phyloP scores from a whole-genome alignment of 2,329 filamentous ascomycete genomes.

The Fusarium sp. region DNA sequence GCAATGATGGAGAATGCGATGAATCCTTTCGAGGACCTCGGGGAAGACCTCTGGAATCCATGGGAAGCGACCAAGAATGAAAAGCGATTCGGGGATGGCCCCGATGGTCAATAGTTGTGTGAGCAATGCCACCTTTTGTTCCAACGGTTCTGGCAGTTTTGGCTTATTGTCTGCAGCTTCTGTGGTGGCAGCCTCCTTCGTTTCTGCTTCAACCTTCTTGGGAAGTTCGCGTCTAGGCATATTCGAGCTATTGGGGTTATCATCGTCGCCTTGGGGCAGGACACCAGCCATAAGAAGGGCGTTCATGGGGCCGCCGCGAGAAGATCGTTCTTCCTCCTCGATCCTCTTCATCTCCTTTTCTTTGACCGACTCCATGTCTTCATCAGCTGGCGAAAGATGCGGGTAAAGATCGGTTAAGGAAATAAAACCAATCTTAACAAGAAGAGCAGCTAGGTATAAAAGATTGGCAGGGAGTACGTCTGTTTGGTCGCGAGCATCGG shows the following conservation, averaged over 20 bases:
- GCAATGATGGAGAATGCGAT: conserved; percentile 85
- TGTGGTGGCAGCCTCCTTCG: conserved; percentile 57
- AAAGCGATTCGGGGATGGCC: conserved; percentile 90
- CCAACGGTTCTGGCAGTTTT: conserved; percentile 74
- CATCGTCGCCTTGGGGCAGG: conserved; percentile 74
- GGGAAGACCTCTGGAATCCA: conserved; percentile 90
- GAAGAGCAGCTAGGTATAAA: conserved; percentile 87
- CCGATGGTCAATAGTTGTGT: conserved; percentile 90
- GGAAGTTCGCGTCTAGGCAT: conserved; percentile 60
- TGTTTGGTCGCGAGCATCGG: conserved; percentile 74
- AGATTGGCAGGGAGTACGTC: conserved; percentile 91
- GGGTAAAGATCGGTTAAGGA: conserved; percentile 91
- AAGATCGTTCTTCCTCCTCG: conserved; percentile 77
- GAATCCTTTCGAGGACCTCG: conserved; percentile 80
- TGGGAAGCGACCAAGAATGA: conserved; percentile 89
- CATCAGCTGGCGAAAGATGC: conserved; percentile 87
- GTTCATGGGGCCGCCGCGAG: conserved; percentile 78
- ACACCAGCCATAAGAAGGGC: conserved; percentile 88
- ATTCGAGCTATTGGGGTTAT: conserved; percentile 63
- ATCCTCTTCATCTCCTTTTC: conserved; percentile 78
- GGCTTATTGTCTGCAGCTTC: conserved; percentile 58
- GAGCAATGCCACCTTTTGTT: conserved; percentile 88
- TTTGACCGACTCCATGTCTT: conserved; percentile 80
- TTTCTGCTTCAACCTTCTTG: conserved; percentile 61
- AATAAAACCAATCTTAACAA: conserved; percentile 98